These are phyloP conservation scores for Cladosporium oxysporum DNA, from an alignment of 2,329 filamentous ascomycete genomes.

Conservation along the genomic window DNA sequence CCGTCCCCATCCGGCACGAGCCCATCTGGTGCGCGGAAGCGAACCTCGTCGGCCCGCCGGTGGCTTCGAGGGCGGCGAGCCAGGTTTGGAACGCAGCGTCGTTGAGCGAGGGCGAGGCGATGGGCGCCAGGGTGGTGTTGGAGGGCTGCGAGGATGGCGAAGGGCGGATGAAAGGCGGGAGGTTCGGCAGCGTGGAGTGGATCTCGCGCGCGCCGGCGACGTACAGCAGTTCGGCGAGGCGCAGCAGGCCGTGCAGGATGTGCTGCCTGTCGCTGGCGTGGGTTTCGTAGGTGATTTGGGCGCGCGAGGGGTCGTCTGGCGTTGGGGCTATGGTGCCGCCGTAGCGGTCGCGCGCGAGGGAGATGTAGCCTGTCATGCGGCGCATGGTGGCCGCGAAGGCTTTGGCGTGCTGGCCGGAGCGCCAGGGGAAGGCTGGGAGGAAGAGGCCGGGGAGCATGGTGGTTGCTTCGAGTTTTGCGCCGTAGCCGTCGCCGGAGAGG, in stretches of 20 bases:
- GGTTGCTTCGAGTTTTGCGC: conserved; percentile 75
- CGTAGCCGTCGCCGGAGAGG: conserved; percentile 76
- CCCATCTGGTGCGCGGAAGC: conserved; percentile 82
- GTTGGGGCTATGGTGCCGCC: conserved; percentile 74
- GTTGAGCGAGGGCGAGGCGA: conserved; percentile 45
- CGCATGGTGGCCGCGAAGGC: conserved; percentile 67
- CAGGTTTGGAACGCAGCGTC: conserved; percentile 64
- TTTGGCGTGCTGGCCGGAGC: conserved; percentile 70
- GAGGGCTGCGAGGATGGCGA: conserved; percentile 19
- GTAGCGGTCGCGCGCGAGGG: conserved; percentile 74
- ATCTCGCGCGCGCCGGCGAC: conserved; percentile 81
- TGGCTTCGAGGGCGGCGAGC: conserved; percentile 55
- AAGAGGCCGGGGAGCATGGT: conserved; percentile 72
- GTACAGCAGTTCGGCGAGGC: conserved; percentile 74
- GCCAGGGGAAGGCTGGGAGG: conserved; percentile 66
- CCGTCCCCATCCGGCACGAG: conserved; percentile 68
- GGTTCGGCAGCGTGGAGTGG: conserved; percentile 61
- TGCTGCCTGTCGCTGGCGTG: conserved; percentile 72
- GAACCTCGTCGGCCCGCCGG: conserved; percentile 56
- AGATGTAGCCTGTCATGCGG: conserved; percentile 71
- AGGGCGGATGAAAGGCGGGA: conserved; percentile 63
- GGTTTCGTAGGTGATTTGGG: conserved; percentile 68
- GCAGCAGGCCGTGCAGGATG: conserved; percentile 70
- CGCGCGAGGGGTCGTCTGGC: conserved; percentile 58
- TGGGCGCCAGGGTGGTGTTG: conserved; percentile 25